phyloP scores from a whole-genome alignment of 148 eudicot species.

The Euryodendron excelsum region DNA sequence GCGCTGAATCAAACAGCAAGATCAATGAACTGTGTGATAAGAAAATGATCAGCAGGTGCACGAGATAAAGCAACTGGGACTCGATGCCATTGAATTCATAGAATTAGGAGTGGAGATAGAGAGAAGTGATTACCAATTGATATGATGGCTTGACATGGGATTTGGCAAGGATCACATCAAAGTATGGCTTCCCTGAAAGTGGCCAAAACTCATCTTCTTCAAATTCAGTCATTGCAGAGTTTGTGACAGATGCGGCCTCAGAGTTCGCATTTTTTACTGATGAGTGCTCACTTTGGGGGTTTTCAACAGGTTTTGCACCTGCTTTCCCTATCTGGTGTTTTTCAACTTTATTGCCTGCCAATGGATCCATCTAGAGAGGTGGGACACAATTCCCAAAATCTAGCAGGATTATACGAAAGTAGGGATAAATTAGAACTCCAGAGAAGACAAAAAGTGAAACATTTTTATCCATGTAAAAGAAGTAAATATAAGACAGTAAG shows the following conservation, averaged over 20 bases:
- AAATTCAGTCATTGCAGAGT: not conserved
- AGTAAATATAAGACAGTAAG: not conserved
- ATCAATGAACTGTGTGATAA: not conserved
- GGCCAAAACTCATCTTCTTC: constrained; percentile 19
- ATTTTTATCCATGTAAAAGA: not conserved
- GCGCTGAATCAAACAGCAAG: not conserved
- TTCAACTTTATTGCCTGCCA: not conserved
- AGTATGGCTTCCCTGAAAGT: constrained; percentile 19
- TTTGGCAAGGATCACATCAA: not conserved
- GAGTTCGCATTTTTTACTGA: too few species aligned
- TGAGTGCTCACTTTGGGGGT: not conserved
- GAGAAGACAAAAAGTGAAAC: not conserved
- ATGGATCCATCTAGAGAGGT: not conserved
- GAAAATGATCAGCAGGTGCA: not conserved
- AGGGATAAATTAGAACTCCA: not conserved
- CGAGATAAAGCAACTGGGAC: not conserved
- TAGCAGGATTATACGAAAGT: not conserved
- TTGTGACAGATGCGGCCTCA: not conserved
- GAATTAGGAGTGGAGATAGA: not conserved
- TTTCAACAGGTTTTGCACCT: not conserved
- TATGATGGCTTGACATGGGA: not conserved
- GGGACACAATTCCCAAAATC: not conserved
- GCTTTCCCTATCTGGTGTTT: not conserved
- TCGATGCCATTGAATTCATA: not conserved
- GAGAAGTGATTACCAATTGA: constrained; percentile 11